Percentiles rank a stretch among this genome's conserved stretches.
Evolutionary conservation across 306 rosid species (phyloP).

Genomic region (Lathyrus aphaca): DNA sequence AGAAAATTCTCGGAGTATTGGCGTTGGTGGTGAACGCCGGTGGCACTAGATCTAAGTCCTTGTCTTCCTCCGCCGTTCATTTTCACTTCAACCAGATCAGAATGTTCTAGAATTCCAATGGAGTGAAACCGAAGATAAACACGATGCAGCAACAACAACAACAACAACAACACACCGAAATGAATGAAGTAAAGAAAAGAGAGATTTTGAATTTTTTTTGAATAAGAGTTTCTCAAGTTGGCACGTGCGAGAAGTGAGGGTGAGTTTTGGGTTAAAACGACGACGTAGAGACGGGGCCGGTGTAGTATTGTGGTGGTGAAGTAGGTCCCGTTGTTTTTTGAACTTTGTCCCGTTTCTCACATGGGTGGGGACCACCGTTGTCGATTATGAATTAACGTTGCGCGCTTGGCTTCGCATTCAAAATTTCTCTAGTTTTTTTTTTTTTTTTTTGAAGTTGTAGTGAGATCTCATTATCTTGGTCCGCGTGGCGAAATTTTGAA

Average conservation of each 20-base stretch:
- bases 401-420: constrained; percentile 89
- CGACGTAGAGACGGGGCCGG: constrained; percentile 40
- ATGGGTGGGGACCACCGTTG: constrained; percentile 68
- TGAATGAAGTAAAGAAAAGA: neutral
- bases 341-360: constrained; percentile 53
- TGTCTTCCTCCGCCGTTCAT: constrained; percentile 91
- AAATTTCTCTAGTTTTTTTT: too few relatives aligned
- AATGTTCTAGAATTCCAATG: neutral
- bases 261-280: constrained; percentile 37
- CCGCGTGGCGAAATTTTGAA: neutral
- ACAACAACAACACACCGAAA: constrained; percentile 6
- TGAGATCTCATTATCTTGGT: neutral
- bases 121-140: neutral
- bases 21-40: constrained; percentile 85
- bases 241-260: constrained; percentile 40
- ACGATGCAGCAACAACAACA: neutral
- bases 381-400: constrained; percentile 47
- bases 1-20: constrained; percentile 86
- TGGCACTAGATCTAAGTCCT: constrained; percentile 88
- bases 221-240: neutral
- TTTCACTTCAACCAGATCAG: constrained; percentile 40
- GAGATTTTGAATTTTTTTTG: constrained; percentile 52
- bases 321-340: constrained; percentile 47
- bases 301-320: neutral
- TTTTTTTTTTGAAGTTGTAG: neutral